Evolutionary conservation across 2,329 filamentous ascomycete genomes (phyloP).

Genomic region (Arthrobotrys conoides): DNA sequence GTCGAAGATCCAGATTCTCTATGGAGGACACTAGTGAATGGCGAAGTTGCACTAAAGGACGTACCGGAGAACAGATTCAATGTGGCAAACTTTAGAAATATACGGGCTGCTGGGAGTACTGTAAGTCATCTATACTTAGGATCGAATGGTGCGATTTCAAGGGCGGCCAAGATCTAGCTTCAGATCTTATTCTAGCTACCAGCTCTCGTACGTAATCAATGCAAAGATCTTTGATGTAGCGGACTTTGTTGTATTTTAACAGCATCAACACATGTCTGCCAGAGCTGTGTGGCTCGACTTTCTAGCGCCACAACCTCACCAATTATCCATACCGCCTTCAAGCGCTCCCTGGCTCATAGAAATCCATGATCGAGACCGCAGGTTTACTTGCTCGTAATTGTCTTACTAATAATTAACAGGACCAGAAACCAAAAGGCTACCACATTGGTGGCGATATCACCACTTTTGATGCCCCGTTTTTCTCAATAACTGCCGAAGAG

Average conservation of each 20-base stretch:
- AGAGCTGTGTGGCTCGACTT: too few species aligned
- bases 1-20: slow-evolving; percentile 15
- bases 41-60: slow-evolving; percentile 13
- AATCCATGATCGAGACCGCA: too few species aligned
- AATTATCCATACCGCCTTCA: too few species aligned
- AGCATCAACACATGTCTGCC: neutral
- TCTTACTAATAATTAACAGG: neutral
- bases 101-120: neutral
- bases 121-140: slow-evolving; percentile 11
- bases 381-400: neutral
- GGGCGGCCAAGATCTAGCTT: too few species aligned
- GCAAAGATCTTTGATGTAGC: too few species aligned
- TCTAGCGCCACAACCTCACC: too few species aligned
- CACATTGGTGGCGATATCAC: slow-evolving; percentile 78
- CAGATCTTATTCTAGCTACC: too few species aligned
- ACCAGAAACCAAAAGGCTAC: slow-evolving; percentile 59
- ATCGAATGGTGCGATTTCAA: neutral
- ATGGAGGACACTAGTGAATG: slow-evolving; percentile 29
- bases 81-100: neutral
- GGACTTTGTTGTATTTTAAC: slow-evolving; percentile 1
- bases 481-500: slow-evolving; percentile 88
- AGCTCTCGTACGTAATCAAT: too few species aligned
- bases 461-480: slow-evolving; percentile 84
- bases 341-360: too few species aligned
- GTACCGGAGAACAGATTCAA: slow-evolving; percentile 24